Conservation (phyloP, 2,329 filamentous ascomycete genomes). For the Fusarium anguioides region DNA sequence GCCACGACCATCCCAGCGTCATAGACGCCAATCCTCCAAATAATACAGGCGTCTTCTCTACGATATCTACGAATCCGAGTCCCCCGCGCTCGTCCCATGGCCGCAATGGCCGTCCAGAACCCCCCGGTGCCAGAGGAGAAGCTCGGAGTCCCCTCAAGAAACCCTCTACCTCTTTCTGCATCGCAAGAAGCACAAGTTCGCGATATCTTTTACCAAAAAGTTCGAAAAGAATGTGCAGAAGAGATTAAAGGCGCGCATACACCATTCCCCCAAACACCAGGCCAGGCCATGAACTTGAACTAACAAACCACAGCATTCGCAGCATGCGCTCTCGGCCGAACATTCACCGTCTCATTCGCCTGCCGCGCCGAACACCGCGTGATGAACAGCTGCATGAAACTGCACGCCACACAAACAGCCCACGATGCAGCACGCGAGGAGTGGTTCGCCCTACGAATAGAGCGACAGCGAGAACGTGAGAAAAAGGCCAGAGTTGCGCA, state of each 20-base stretch:
- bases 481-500: constrained; percentile 68
- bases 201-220: constrained; percentile 82
- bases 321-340: constrained; percentile 86
- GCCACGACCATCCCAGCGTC: not conserved
- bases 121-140: constrained; percentile 51
- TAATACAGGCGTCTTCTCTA: not conserved
- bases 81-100: constrained; percentile 38
- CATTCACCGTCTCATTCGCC: constrained; percentile 86
- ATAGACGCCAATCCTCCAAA: not conserved
- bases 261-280: not conserved
- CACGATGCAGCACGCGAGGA: constrained; percentile 91
- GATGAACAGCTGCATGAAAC: constrained; percentile 96
- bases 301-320: constrained; percentile 76
- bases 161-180: constrained; percentile 85
- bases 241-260: constrained; percentile 76
- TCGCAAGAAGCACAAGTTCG: constrained; percentile 85
- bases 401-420: constrained; percentile 84
- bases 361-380: constrained; percentile 81
- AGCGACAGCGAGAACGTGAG: constrained; percentile 75
- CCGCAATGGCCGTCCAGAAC: constrained; percentile 50
- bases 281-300: constrained; percentile 11
- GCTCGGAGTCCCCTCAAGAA: constrained; percentile 69
- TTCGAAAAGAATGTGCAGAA: constrained; percentile 77
- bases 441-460: constrained; percentile 85
- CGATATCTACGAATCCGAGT: constrained; percentile 1